Evolutionary conservation across 768 basidiomycete species (phyloP), one percentile per base, ranked within the genome.

Genomic region (Amanita pseudoporphyria): DNA sequence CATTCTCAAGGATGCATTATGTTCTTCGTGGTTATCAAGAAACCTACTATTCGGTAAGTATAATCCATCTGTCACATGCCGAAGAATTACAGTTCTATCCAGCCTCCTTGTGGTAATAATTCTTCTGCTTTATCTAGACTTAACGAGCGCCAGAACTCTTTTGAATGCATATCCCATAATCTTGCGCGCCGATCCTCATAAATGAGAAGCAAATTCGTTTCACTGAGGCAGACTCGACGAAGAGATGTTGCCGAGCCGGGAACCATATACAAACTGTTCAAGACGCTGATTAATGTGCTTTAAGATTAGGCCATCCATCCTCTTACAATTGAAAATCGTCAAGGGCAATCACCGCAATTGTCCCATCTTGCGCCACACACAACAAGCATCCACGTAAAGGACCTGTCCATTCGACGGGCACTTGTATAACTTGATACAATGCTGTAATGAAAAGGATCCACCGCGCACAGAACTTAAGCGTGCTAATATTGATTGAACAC

Each of bases 101-200:
- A 98, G 1, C 77, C 78, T 0, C 84, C 82, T 59, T 86, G 76
- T 1, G 60, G 62, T 4, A 95, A 57, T 49, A 91, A 69, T 43
- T 91, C 90, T 44, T 79, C 76, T 0, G 84, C 90, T 59, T 87
- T 92, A 36, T 84, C 84, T 6, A 71, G 56, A 5, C 73, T 73
- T 76, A 88, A 88, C 0, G 91, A 87, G 43, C 95, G 69, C 74
- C 90, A 78, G 56, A 98, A 84, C 57, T 96, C 93, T 50, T 76
- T 76, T 0, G 82, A 85, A 53, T 79, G 78, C 13, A 83, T 68
- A 57, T 97, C 89, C 92, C 96, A 99, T 2, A 94, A 65, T 36
- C 96, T 72, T 1, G 87, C 88, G 47, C 82, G 78, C 2, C 77
- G 81, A 53, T 87, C 82, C 2, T 70, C 70, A 62, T 97, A 97